Base-by-base conservation (phyloP, 1,139 yeast genomes). In the Sugiyamaella grinbergsii region DNA sequence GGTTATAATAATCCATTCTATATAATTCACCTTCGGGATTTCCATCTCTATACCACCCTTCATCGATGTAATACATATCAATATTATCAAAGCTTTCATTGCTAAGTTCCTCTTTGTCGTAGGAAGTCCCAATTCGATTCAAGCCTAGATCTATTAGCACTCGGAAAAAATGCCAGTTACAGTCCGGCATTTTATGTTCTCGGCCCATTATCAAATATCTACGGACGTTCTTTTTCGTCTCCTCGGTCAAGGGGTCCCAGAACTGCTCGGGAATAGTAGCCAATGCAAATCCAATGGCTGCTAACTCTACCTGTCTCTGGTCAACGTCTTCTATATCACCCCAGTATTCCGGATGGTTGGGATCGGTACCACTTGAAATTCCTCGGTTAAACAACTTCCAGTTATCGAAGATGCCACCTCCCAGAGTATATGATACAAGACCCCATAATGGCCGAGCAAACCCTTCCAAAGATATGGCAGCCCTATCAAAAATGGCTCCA, bases 31-130 rank as follows among this genome's bases (percentile, higher is more conserved):
- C 50, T 5, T 51, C 49, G 3, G 43, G 37, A 23, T 49, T 48
- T 8, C 71, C 71, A 55, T 67, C 71, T 11, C 66, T 60, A 51
- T 66, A 67, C 70, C 70, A 67, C 1, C 70, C 71, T 26, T 63
- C 64, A 6, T 53, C 60, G 15, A 66, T 44, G 51, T 66, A 64
- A 53, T 60, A 56, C 6, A 34, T 34, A 24, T 67, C 68, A 11
- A 67, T 42, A 15, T 59, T 59, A 13, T 58, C 56, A 24, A 67
- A 50, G 33, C 58, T 53, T 13, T 54, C 54, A 20, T 55, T 54
- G 5, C 60, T 58, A 5, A 54, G 47, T 6, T 49, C 22, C 8
- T 34, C 46, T 8, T 33, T 42, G 31, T 59, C 59, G 49, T 49
- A 42, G n/a, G 50, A 41, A 8, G 56, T 55, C n/a, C 68, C 69